These are phyloP conservation scores for Irpex sp. DNA, from an alignment of 1,284 basidiomycete genomes.

Conservation along the genomic window DNA sequence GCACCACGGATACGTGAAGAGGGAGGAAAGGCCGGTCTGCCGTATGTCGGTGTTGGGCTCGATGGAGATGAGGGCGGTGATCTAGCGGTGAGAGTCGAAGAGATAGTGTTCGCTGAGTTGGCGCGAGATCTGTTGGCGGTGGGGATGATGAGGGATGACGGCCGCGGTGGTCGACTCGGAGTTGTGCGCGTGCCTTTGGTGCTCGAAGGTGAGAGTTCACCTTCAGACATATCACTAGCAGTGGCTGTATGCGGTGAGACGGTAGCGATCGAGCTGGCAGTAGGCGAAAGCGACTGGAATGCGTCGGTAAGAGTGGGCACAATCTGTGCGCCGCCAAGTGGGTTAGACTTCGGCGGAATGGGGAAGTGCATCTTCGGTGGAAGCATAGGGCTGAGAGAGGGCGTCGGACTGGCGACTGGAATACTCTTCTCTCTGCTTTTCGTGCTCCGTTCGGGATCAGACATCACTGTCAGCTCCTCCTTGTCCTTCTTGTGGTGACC, in stretches of 20 bases:
- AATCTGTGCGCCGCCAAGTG: neutral
- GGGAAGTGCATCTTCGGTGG: conserved; percentile 14
- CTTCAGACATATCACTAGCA: conserved; percentile 11
- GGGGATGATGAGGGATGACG: conserved; percentile 11
- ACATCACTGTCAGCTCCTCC: conserved; percentile 1
- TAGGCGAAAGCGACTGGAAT: conserved; percentile 5
- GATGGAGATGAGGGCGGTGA: conserved; percentile 7
- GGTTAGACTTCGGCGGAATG: conserved; percentile 4
- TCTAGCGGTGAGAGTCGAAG: neutral
- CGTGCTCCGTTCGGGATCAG: conserved; percentile 4
- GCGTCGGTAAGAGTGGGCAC: conserved; percentile 3
- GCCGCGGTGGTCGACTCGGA: conserved; percentile 8
- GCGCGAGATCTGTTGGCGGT: conserved; percentile 1
- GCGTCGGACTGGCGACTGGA: conserved; percentile 4
- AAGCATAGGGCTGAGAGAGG: conserved; percentile 10
- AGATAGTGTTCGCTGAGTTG: conserved; percentile 4
- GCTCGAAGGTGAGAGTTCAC: conserved; percentile 5
- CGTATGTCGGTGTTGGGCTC: neutral
- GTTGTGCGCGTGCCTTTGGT: neutral
- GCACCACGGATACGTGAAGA: conserved; percentile 4
- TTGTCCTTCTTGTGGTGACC: conserved; percentile 7
- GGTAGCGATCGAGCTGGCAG: neutral
- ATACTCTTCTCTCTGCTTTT: neutral
- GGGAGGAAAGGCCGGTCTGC: neutral
- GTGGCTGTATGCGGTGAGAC: conserved; percentile 8